These are phyloP conservation scores for Alternaria triticimaculans DNA, from an alignment of 2,329 filamentous ascomycete genomes.

Conservation along the genomic window DNA sequence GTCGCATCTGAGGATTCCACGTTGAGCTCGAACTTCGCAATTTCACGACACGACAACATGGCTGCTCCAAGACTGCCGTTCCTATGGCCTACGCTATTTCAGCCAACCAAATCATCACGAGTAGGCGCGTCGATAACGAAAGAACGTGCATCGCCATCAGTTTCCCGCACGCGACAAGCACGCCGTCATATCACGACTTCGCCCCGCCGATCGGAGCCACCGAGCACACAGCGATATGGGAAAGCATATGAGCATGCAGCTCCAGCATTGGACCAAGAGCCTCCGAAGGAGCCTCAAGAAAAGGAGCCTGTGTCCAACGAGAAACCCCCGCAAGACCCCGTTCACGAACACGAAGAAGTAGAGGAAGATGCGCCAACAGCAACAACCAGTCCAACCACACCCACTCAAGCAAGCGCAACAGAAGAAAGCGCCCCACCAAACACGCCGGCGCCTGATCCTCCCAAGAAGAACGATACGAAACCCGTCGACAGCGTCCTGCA, in stretches of 20 bases:
- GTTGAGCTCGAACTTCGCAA: conserved; percentile 1
- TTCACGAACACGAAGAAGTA: conserved; percentile 33
- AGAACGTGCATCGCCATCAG: conserved; percentile 10
- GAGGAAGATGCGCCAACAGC: conserved; percentile 30
- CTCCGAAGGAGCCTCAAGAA: conserved; percentile 9
- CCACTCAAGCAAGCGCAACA: conserved; percentile 15
- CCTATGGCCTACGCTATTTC: conserved; percentile 56
- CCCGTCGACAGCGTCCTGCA: conserved; percentile 51
- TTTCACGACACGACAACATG: conserved; percentile 39
- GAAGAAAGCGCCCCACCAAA: conserved; percentile 17
- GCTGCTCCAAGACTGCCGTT: conserved; percentile 55
- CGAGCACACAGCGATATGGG: conserved; percentile 54
- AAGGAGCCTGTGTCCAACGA: conserved; percentile 5
- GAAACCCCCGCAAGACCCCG: conserved; percentile 12
- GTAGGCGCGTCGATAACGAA: conserved; percentile 19
- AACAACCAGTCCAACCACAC: conserved; percentile 21
- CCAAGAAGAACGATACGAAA: conserved; percentile 36
- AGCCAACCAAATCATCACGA: conserved; percentile 34
- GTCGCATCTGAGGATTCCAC: conserved; percentile 10
- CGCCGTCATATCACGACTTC: conserved; percentile 39
- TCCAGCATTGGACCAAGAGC: conserved; percentile 36
- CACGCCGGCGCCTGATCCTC: conserved; percentile 27
- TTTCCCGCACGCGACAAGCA: conserved; percentile 21
- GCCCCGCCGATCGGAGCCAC: conserved; percentile 34
- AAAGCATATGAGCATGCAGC: conserved; percentile 56